phyloP scores from a whole-genome alignment of 345 rosid species.

The Brassica cretica region DNA sequence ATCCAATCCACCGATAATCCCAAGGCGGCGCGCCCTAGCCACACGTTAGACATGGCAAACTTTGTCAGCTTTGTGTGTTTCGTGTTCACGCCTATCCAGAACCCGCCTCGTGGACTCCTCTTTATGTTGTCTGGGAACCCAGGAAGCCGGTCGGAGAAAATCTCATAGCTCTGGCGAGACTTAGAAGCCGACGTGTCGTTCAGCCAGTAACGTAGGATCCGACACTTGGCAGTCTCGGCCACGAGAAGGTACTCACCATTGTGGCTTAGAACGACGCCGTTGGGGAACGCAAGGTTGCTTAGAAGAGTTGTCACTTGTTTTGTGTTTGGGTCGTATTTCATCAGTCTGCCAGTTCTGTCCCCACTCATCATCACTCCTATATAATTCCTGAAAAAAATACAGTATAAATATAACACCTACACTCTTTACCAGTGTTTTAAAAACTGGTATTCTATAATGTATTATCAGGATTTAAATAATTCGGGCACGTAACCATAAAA shows the following conservation, averaged over 20 bases:
- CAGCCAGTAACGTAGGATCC: slow-evolving; percentile 47
- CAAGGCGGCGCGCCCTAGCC: slow-evolving; percentile 53
- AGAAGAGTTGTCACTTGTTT: slow-evolving; percentile 47
- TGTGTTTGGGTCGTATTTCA: slow-evolving; percentile 57
- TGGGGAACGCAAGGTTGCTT: slow-evolving; percentile 53
- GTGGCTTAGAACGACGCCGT: slow-evolving; percentile 54
- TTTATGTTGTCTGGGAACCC: slow-evolving; percentile 77
- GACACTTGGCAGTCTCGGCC: slow-evolving; percentile 45
- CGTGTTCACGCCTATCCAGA: slow-evolving; percentile 66
- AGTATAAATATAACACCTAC: not conserved
- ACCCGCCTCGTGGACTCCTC: slow-evolving; percentile 62
- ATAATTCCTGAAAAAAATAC: slow-evolving; percentile 47
- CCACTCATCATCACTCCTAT: slow-evolving; percentile 43
- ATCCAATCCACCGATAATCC: slow-evolving; percentile 46
- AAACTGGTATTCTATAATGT: not conserved
- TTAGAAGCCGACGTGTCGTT: slow-evolving; percentile 27
- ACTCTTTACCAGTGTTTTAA: not conserved
- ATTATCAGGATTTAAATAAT: not conserved
- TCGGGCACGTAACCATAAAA: not conserved
- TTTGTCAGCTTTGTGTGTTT: slow-evolving; percentile 42
- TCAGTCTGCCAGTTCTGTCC: slow-evolving; percentile 64
- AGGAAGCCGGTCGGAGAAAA: slow-evolving; percentile 49
- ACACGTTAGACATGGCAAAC: slow-evolving; percentile 43
- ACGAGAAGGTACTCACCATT: slow-evolving; percentile 51
- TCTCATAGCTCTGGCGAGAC: slow-evolving; percentile 32